These are phyloP conservation scores for Trichoderma brevicompactum DNA, from an alignment of 2,329 filamentous ascomycete species.

Conservation along the genomic window DNA sequence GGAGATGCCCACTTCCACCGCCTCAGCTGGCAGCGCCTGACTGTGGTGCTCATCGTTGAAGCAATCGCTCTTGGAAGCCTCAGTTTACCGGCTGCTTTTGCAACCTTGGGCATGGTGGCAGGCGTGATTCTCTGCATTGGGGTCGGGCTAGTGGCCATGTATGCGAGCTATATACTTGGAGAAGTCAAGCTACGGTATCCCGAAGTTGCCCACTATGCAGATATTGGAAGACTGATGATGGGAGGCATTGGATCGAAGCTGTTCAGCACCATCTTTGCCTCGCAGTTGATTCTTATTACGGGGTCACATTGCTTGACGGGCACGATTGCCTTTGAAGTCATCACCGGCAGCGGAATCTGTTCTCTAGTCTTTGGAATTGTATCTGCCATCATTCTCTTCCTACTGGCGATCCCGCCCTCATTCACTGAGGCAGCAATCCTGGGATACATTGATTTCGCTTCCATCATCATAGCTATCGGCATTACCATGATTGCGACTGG, in stretches of 20 bases:
- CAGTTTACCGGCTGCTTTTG: slow-evolving; percentile 56
- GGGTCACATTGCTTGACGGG: slow-evolving; percentile 73
- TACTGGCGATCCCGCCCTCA: slow-evolving; percentile 53
- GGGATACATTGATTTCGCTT: slow-evolving; percentile 61
- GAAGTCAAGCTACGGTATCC: slow-evolving; percentile 56
- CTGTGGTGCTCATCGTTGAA: slow-evolving; percentile 60
- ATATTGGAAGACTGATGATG: slow-evolving; percentile 65
- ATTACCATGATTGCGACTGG: slow-evolving; percentile 70
- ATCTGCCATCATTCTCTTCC: slow-evolving; percentile 51
- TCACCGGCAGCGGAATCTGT: slow-evolving; percentile 60
- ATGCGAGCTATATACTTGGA: slow-evolving; percentile 53
- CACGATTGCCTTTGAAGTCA: slow-evolving; percentile 67
- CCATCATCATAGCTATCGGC: slow-evolving; percentile 65
- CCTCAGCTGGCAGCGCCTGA: slow-evolving; percentile 61
- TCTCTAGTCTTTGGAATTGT: slow-evolving; percentile 52
- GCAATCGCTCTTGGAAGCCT: slow-evolving; percentile 60
- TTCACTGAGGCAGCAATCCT: slow-evolving; percentile 55
- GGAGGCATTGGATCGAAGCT: slow-evolving; percentile 66
- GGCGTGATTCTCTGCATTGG: slow-evolving; percentile 49
- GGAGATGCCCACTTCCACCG: slow-evolving; percentile 56
- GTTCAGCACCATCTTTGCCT: slow-evolving; percentile 62
- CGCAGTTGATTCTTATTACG: slow-evolving; percentile 71
- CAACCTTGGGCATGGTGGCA: slow-evolving; percentile 59
- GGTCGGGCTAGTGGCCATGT: slow-evolving; percentile 53
- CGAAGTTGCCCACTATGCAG: slow-evolving; percentile 67